Base-by-base conservation (phyloP, 2,329 filamentous ascomycete genomes). In the Orbilia javanica region DNA sequence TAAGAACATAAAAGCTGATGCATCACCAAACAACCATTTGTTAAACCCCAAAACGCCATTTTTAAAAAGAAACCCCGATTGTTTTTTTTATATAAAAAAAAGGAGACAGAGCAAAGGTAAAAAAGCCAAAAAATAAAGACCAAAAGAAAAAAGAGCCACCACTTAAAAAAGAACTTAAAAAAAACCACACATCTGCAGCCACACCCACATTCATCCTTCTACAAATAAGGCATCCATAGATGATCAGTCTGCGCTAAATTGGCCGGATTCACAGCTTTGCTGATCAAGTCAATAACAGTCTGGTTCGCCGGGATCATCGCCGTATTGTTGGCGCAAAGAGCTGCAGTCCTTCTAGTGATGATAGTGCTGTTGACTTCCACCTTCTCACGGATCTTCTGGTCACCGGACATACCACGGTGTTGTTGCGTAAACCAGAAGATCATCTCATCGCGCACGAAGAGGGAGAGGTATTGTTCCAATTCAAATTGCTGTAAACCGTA, bases 361-460 rank as follows among this genome's bases (percentile, higher is more conserved):
- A 93, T 88, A 76, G 97, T 94, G 81, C 91, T 93, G 84, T 99
- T 99, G 66, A 89, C 87, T 85, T 94, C 91, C 36, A 97, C 94
- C 79, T 91, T 89, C 73, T 96, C 93, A 22, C 93, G 87, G 60
- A 96, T 86, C 83, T 93, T 90, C 34, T 87, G 89, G 75, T 93
- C 90, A 48, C 88, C 88, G 10, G 57, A 50, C 81, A 91, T 86
- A 27, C 85, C 84, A 4, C 86, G 84, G 53, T 97, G 93, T 79
- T 90, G 88, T 80, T 90, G 92, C 1, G 92, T 96, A 81, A 94
- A 94, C 96, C 96, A 99, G 85, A 94, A 96, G 80, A 95, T 94
- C 89, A 99, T 96, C 85, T 99, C 96, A 82, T 99, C 96, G 5
- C 96, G 90, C 79, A 99, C 96, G 84, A 98, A 98, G 75, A 99